A percentile compares a stretch with the other conserved stretches of the same genome.
Evolutionary conservation across 2,329 filamentous ascomycete species (phyloP).

Genomic region (Sporothrix brasiliensis): DNA sequence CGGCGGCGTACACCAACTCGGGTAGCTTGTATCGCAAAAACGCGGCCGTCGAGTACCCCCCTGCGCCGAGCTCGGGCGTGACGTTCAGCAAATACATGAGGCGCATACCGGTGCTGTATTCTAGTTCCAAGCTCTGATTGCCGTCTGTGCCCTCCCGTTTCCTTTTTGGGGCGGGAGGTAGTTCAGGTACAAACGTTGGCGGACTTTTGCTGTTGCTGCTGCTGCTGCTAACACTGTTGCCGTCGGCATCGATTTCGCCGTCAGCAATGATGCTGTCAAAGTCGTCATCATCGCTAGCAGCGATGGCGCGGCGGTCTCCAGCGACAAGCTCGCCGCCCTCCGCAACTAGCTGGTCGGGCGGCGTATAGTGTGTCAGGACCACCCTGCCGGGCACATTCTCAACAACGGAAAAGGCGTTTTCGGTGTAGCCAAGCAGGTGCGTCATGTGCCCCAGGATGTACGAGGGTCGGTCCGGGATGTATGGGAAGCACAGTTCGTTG

Average conservation of each 20-base stretch:
- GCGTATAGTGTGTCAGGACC: constrained; percentile 41
- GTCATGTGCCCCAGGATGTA: constrained; percentile 71
- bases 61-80: constrained; percentile 63
- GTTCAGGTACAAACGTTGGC: not conserved
- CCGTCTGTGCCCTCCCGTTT: not conserved
- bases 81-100: constrained; percentile 66
- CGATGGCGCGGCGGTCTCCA: not conserved
- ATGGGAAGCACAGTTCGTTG: constrained; percentile 69
- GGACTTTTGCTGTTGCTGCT: not conserved
- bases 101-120: constrained; percentile 45
- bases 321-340: not conserved
- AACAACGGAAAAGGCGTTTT: constrained; percentile 32
- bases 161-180: constrained; percentile 29
- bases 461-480: constrained; percentile 66
- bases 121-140: not conserved
- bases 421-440: constrained; percentile 49
- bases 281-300: not conserved
- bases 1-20: constrained; percentile 71
- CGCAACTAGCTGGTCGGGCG: not conserved
- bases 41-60: constrained; percentile 59
- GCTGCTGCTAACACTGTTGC: not conserved
- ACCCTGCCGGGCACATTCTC: constrained; percentile 44
- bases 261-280: not conserved
- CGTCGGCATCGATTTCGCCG: not conserved
- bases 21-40: constrained; percentile 77